A percentile compares a stretch with the other conserved stretches of the same genome.
Evolutionary conservation across 2,329 filamentous ascomycete species (phyloP).

Genomic region (Diplodia corticola): DNA sequence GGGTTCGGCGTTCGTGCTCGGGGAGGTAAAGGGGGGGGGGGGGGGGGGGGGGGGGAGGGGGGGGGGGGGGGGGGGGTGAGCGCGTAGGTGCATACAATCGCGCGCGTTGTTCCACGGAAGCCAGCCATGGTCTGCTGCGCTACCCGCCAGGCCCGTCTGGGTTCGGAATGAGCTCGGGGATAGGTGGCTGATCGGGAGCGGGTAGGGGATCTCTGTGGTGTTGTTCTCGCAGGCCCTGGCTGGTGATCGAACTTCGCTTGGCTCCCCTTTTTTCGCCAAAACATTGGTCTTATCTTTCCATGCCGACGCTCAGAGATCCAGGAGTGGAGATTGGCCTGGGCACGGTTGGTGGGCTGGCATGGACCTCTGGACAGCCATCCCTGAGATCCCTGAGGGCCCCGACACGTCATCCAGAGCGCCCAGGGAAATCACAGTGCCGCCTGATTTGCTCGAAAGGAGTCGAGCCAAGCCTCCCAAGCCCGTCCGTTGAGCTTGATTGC

Average conservation of each 20-base stretch:
- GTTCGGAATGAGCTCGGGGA: constrained; percentile 16
- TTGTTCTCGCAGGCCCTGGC: background rate
- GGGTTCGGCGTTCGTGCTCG: background rate
- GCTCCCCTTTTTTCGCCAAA: constrained; percentile 1
- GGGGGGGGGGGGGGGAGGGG: background rate
- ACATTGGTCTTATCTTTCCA: background rate
- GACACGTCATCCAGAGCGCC: background rate
- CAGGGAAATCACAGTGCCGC: background rate
- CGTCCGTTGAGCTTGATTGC: background rate
- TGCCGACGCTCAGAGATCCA: background rate
- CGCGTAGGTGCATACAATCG: constrained; percentile 11
- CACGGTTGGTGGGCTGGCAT: background rate
- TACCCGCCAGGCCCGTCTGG: background rate
- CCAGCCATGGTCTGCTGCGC: background rate
- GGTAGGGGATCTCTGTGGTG: background rate
- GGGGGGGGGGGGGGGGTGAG: background rate
- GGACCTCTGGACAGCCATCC: background rate
- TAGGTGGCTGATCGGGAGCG: constrained; percentile 10
- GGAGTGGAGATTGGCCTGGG: background rate
- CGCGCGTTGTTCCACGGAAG: constrained; percentile 2
- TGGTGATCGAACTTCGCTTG: background rate
- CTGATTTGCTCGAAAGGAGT: background rate
- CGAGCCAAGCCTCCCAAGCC: background rate
- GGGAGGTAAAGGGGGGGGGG: constrained; percentile 1
- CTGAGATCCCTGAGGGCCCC: background rate